phyloP scores from a whole-genome alignment of 352 stramenopile genomes.

The Phytophthora hibernalis region DNA sequence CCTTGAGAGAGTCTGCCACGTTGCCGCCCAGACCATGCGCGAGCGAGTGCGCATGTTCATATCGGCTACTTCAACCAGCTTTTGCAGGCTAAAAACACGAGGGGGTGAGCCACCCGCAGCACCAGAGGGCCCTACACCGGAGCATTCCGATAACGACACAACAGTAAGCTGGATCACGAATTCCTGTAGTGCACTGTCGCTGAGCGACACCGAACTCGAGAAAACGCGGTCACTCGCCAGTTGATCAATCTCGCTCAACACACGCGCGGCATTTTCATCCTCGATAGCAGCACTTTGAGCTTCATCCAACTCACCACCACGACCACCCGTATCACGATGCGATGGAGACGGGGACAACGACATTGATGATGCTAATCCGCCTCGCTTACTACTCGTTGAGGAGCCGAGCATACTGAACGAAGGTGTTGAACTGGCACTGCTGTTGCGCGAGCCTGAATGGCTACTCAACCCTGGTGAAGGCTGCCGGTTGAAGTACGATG shows the following conservation, averaged over 20 bases:
- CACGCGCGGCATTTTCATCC: conserved; percentile 83
- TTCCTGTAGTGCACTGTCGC: conserved; percentile 81
- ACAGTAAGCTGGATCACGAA: conserved; percentile 92
- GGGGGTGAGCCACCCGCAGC: conserved; percentile 66
- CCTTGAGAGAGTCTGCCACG: conserved; percentile 97
- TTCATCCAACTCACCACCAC: conserved; percentile 54
- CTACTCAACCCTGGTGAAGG: conserved; percentile 34
- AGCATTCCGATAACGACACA: conserved; percentile 93
- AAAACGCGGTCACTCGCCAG: conserved; percentile 93
- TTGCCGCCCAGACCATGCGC: conserved; percentile 97
- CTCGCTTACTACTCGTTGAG: conserved; percentile 32
- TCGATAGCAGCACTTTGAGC: conserved; percentile 78
- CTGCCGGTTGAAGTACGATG: conserved; percentile 85
- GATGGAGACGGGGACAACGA: conserved; percentile 62
- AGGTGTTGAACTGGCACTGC: conserved; percentile 34
- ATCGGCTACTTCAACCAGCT: conserved; percentile 99
- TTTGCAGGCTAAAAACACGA: conserved; percentile 98
- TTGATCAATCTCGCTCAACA: conserved; percentile 88
- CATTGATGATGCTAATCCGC: conserved; percentile 33
- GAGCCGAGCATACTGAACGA: conserved; percentile 42
- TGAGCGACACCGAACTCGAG: conserved; percentile 85
- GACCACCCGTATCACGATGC: conserved; percentile 50
- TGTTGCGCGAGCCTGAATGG: conserved; percentile 38
- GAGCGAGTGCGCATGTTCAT: conserved; percentile 99
- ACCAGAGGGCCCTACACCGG: conserved; percentile 43